These are phyloP conservation scores for Amborella trichopoda DNA, from an alignment of 164 flowering plant genomes.

Conservation along the genomic window DNA sequence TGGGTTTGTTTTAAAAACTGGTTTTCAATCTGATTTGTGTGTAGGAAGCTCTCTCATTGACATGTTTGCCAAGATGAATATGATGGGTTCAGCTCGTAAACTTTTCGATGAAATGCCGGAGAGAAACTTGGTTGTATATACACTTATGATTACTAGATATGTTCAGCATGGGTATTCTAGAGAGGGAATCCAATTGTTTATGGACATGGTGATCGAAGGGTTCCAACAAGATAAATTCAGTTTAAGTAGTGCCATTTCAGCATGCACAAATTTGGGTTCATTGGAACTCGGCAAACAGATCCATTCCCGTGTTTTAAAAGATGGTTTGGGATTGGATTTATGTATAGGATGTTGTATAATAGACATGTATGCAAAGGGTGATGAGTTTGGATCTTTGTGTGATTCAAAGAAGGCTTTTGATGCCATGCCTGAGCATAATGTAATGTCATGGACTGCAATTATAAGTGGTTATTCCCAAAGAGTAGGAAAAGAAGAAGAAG, in stretches of 20 bases:
- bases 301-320: slow-evolving; percentile 39
- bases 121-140: slow-evolving; percentile 61
- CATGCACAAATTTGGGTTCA: slow-evolving; percentile 44
- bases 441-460: slow-evolving; percentile 89
- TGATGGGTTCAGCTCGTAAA: slow-evolving; percentile 39
- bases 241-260: slow-evolving; percentile 48
- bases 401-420: slow-evolving; percentile 60
- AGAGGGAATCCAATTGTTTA: slow-evolving; percentile 43
- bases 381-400: slow-evolving; percentile 22
- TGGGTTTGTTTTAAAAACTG: slow-evolving; percentile 53
- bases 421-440: slow-evolving; percentile 48
- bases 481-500: slow-evolving; percentile 43
- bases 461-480: slow-evolving; percentile 61
- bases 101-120: slow-evolving; percentile 69
- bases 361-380: slow-evolving; percentile 74
- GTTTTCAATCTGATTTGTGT: slow-evolving; percentile 53
- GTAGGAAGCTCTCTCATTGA: slow-evolving; percentile 77
- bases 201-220: slow-evolving; percentile 46
- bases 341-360: slow-evolving; percentile 69
- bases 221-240: slow-evolving; percentile 48
- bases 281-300: slow-evolving; percentile 47
- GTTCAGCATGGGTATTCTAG: slow-evolving; percentile 40
- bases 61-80: slow-evolving; percentile 56
- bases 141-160: slow-evolving; percentile 64
- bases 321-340: slow-evolving; percentile 46